Conservation (phyloP, 805 yeast genomes). For the Wickerhamiella domercqiae region DNA sequence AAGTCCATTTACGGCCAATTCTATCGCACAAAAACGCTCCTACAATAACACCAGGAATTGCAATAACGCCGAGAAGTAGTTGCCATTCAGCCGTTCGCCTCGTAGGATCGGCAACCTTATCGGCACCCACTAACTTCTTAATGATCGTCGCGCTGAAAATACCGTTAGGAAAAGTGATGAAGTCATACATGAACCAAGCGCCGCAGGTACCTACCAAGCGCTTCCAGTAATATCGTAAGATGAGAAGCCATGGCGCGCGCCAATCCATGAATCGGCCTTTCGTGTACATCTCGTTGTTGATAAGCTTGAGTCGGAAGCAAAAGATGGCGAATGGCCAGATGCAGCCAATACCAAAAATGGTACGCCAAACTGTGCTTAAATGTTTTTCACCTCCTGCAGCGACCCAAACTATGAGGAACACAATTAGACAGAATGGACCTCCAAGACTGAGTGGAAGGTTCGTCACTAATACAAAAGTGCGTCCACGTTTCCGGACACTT, state of each 20-base stretch:
- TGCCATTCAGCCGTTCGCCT: conserved; percentile 60
- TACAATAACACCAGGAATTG: conserved; percentile 56
- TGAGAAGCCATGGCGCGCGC: conserved; percentile 41
- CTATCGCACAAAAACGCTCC: conserved; percentile 51
- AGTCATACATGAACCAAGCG: conserved; percentile 70
- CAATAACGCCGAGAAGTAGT: conserved; percentile 44
- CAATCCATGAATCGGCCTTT: conserved; percentile 44
- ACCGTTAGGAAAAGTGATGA: conserved; percentile 69
- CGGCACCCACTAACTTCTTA: conserved; percentile 32
- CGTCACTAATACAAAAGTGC: conserved; percentile 48
- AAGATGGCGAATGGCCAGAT: conserved; percentile 63
- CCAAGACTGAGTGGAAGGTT: conserved; percentile 63
- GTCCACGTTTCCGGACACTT: conserved; percentile 41
- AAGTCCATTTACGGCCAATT: conserved; percentile 57
- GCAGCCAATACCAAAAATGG: conserved; percentile 55
- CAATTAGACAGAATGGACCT: conserved; percentile 57
- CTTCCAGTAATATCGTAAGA: conserved; percentile 52
- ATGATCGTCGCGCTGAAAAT: conserved; percentile 50
- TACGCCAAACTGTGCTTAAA: conserved; percentile 47
- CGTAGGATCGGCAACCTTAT: conserved; percentile 28
- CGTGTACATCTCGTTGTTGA: conserved; percentile 46
- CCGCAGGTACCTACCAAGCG: conserved; percentile 55
- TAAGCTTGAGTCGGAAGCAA: conserved; percentile 56
- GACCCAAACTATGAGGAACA: conserved; percentile 52
- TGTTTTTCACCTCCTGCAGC: conserved; percentile 33